A percentile compares a stretch with the other conserved stretches of the same genome.
phyloP scores from a whole-genome alignment of 495 filamentous ascomycete species.

The Hypoxylon lienhwacheense region DNA sequence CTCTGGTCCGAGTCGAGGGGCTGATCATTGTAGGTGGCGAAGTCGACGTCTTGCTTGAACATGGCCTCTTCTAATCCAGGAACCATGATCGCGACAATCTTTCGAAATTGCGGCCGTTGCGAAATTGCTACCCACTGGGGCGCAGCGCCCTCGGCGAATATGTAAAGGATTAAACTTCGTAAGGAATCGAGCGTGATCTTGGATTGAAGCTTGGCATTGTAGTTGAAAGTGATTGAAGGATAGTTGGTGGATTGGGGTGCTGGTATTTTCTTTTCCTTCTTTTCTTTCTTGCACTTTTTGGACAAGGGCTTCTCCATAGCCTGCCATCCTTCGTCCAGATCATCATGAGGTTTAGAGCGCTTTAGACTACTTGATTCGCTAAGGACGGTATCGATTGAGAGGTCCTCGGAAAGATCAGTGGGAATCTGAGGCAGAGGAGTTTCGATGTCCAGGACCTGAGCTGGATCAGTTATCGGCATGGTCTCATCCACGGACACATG shows the following conservation, averaged over 20 bases:
- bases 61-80: conserved; percentile 87
- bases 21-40: conserved; percentile 47
- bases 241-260: conserved; percentile 60
- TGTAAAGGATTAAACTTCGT: conserved; percentile 81
- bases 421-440: conserved; percentile 17
- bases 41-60: conserved; percentile 71
- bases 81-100: conserved; percentile 90
- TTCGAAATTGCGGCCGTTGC: conserved; percentile 73
- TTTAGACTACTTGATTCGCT: conserved; percentile 40
- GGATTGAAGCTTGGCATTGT: conserved; percentile 66
- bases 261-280: conserved; percentile 65
- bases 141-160: conserved; percentile 77
- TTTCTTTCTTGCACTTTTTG: conserved; percentile 53
- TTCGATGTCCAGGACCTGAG: conserved; percentile 14
- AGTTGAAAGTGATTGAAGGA: conserved; percentile 69
- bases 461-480: conserved; percentile 9
- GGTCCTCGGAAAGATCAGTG: conserved; percentile 9
- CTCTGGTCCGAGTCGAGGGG: conserved; percentile 36
- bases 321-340: conserved; percentile 52
- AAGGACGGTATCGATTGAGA: conserved; percentile 15
- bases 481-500: conserved; percentile 6
- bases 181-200: conserved; percentile 77
- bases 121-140: conserved; percentile 87
- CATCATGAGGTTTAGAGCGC: conserved; percentile 47
- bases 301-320: conserved; percentile 40